A percentile compares a stretch with the other conserved stretches of the same genome.
These are phyloP conservation scores for Calocybe indica DNA, from an alignment of 768 basidiomycete species.

Conservation along the genomic window DNA sequence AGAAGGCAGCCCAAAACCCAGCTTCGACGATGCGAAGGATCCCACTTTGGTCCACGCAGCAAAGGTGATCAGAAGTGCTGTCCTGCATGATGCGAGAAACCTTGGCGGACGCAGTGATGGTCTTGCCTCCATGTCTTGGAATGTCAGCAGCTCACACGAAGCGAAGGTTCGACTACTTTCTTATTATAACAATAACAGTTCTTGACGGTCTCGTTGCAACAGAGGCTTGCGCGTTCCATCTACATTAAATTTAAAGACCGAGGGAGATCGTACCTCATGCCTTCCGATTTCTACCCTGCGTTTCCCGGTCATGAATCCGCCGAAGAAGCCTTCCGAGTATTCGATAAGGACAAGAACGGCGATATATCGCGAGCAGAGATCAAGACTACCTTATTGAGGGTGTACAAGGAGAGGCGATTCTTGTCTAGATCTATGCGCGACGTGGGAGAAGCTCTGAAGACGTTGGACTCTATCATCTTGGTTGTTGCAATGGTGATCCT, in stretches of 20 bases:
- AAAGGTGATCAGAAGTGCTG: constrained; percentile 58
- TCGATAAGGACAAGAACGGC: constrained; percentile 73
- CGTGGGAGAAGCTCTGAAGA: constrained; percentile 59
- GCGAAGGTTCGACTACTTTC: constrained; percentile 46
- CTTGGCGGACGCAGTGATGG: constrained; percentile 45
- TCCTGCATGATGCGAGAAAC: constrained; percentile 74
- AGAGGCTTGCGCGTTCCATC: constrained; percentile 65
- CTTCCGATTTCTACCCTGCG: constrained; percentile 68
- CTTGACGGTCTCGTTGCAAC: background rate
- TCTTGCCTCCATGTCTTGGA: constrained; percentile 39
- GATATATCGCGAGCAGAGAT: constrained; percentile 74
- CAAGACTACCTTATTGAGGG: constrained; percentile 58
- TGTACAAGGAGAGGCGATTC: constrained; percentile 77
- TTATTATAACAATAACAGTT: background rate
- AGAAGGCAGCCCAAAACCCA: background rate
- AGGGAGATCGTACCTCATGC: constrained; percentile 52
- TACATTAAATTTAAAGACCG: constrained; percentile 56
- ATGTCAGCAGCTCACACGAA: constrained; percentile 52
- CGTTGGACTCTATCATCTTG: constrained; percentile 58
- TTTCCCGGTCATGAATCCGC: constrained; percentile 54
- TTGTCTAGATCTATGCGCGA: constrained; percentile 74
- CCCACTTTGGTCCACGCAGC: constrained; percentile 51
- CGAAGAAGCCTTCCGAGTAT: constrained; percentile 64
- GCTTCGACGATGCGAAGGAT: constrained; percentile 15
- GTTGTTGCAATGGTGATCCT: constrained; percentile 57